Evolutionary conservation across 495 filamentous ascomycete genomes (phyloP).

Genomic region (Xylaria acuta): DNA sequence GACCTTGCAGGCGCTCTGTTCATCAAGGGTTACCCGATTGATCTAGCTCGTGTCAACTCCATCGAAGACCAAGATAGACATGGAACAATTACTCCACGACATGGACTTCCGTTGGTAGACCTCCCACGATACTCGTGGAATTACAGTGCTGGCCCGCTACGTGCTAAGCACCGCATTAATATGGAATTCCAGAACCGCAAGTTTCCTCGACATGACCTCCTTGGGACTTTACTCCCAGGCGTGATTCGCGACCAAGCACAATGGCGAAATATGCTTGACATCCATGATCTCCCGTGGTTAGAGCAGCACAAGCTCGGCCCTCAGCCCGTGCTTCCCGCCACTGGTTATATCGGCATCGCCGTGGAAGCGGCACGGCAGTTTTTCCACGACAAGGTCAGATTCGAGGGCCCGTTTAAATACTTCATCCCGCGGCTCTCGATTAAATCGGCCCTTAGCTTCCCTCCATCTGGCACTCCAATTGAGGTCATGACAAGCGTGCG

Average conservation of each 20-base stretch:
- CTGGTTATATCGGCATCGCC: conserved; percentile 58
- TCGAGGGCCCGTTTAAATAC: conserved; percentile 5
- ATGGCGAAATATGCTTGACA: conserved; percentile 58
- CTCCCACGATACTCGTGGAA: conserved; percentile 24
- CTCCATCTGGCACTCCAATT: conserved; percentile 11
- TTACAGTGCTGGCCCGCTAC: conserved; percentile 22
- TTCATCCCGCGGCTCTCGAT: neutral
- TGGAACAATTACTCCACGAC: neutral
- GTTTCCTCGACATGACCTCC: conserved; percentile 53
- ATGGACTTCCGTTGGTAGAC: conserved; percentile 12
- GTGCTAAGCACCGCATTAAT: conserved; percentile 50
- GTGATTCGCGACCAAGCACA: conserved; percentile 47
- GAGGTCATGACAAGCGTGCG: conserved; percentile 10
- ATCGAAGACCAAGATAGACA: neutral
- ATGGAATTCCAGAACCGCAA: conserved; percentile 51
- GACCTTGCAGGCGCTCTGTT: conserved; percentile 25
- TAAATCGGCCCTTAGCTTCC: neutral
- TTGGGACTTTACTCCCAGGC: conserved; percentile 54
- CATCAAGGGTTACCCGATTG: neutral
- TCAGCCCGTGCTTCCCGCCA: conserved; percentile 56
- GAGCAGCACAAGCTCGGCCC: conserved; percentile 48
- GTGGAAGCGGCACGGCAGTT: conserved; percentile 49
- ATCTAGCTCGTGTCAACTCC: conserved; percentile 25
- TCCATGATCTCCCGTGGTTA: conserved; percentile 58
- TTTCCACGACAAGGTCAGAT: conserved; percentile 6